Percentiles rank a stretch among this genome's conserved stretches.
Conservation (phyloP, 805 yeast genomes). For the Hanseniaspora thailandica region DNA sequence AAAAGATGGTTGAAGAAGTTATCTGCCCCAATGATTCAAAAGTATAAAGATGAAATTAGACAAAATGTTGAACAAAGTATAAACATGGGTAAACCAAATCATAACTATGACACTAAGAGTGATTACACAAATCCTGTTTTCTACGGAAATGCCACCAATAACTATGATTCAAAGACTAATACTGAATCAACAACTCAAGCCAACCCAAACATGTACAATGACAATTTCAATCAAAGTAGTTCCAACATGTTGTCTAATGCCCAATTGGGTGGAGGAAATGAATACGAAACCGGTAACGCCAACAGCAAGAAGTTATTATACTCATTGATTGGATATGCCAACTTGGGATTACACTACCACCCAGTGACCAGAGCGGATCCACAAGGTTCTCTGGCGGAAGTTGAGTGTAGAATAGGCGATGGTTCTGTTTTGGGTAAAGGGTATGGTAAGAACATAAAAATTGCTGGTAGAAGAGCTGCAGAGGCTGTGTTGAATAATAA, state of each 20-base stretch:
- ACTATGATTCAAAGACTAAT: background rate
- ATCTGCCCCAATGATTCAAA: constrained; percentile 35
- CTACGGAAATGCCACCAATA: background rate
- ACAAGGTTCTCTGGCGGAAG: constrained; percentile 37
- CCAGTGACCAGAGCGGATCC: constrained; percentile 31
- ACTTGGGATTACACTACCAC: constrained; percentile 48
- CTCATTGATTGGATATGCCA: constrained; percentile 66
- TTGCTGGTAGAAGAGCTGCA: constrained; percentile 80
- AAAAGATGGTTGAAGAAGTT: constrained; percentile 46
- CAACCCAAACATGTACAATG: background rate
- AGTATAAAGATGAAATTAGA: constrained; percentile 19
- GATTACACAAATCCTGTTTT: background rate
- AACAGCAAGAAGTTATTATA: constrained; percentile 73
- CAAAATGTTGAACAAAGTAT: constrained; percentile 7
- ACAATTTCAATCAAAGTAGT: constrained; percentile 17
- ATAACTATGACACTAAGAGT: background rate
- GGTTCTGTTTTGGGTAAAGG: constrained; percentile 62
- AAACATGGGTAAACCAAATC: constrained; percentile 4
- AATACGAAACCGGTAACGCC: constrained; percentile 33
- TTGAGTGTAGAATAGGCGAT: constrained; percentile 53
- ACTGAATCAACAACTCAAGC: background rate
- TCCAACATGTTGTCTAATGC: constrained; percentile 23
- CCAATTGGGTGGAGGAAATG: constrained; percentile 22
- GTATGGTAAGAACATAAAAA: constrained; percentile 52
- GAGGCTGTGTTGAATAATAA: constrained; percentile 58